Conservation (phyloP, 2,329 filamentous ascomycete species). For the Venturia asperata region DNA sequence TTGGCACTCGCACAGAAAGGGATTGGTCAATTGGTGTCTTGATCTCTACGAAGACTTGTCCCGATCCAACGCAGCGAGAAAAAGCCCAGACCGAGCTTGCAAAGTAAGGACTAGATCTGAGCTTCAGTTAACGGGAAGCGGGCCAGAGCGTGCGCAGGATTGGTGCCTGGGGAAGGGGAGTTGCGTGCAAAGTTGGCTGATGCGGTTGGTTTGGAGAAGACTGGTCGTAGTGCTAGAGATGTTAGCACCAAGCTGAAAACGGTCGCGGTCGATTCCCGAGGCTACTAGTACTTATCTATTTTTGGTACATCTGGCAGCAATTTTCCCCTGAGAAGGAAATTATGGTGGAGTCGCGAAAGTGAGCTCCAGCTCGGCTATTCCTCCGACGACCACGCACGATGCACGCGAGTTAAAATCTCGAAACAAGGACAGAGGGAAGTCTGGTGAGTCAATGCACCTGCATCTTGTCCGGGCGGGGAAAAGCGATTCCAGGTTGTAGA, state of each 20-base stretch:
- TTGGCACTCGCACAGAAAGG: neutral
- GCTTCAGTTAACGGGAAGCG: neutral
- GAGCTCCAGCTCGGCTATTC: neutral
- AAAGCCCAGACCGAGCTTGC: neutral
- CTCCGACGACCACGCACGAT: neutral
- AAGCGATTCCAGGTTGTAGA: too few species aligned
- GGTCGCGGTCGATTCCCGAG: neutral
- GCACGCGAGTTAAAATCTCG: neutral
- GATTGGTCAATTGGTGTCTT: neutral
- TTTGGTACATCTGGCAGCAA: neutral
- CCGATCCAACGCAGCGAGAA: neutral
- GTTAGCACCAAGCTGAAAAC: neutral
- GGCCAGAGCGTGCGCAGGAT: neutral
- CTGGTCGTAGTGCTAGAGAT: slow-evolving; percentile 1
- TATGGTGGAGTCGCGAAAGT: neutral
- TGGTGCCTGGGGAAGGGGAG: neutral
- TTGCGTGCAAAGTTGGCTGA: neutral
- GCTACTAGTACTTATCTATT: slow-evolving; percentile 1
- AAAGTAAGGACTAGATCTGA: neutral
- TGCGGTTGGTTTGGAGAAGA: neutral
- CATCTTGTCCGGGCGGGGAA: neutral
- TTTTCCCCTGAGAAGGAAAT: neutral
- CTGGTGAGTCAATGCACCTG: neutral
- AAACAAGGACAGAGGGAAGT: neutral
- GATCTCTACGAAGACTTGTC: neutral